Conservation (phyloP, 441 rosid species). For the Pelargonium myrrhifolium region DNA sequence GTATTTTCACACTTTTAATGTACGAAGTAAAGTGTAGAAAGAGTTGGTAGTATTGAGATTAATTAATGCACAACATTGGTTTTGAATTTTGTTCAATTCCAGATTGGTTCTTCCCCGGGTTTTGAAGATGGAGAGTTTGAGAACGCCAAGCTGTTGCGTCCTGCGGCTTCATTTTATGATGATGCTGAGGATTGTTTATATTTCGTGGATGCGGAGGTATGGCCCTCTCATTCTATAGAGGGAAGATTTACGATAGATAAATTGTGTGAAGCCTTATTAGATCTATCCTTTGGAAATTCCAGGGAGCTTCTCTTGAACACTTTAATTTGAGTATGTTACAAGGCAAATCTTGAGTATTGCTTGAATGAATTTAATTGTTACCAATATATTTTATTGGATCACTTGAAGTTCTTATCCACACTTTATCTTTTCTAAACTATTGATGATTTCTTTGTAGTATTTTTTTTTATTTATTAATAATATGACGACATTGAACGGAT, state of each 20-base stretch:
- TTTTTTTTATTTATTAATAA: too few relatives aligned
- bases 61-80: not conserved
- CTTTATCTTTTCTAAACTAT: too few relatives aligned
- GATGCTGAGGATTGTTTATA: constrained; percentile 70
- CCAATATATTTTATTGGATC: not conserved
- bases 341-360: not conserved
- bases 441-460: not conserved
- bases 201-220: constrained; percentile 91
- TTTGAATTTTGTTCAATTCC: constrained; percentile 35
- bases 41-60: not conserved
- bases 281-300: not conserved
- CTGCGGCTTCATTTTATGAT: constrained; percentile 68
- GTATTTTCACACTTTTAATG: not conserved
- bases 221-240: not conserved
- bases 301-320: not conserved
- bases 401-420: not conserved
- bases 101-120: constrained; percentile 97
- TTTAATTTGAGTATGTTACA: not conserved
- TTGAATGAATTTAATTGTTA: not conserved
- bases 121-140: constrained; percentile 96
- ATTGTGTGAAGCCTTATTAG: not conserved
- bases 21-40: not conserved
- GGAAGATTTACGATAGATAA: not conserved
- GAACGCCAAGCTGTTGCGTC: constrained; percentile 72
- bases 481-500: not conserved